phyloP scores from a whole-genome alignment of 2,329 filamentous ascomycete species.

The Botrytis deweyae region DNA sequence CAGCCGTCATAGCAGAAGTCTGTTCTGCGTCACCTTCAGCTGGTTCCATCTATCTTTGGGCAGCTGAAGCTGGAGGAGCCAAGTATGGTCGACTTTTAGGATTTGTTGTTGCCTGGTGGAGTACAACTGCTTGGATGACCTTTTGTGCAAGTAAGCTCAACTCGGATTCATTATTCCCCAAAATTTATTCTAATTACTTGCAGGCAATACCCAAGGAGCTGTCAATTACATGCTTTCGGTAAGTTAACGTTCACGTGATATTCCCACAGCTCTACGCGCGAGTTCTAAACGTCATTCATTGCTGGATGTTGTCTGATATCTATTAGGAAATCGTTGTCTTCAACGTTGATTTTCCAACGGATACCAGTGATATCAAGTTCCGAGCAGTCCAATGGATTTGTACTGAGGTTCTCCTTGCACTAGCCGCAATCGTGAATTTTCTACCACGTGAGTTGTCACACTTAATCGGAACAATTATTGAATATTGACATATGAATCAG shows the following conservation, averaged over 20 bases:
- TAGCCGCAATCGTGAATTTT: slow-evolving; percentile 25
- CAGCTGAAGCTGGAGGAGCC: slow-evolving; percentile 22
- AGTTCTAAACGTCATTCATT: not conserved
- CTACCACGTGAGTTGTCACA: slow-evolving; percentile 21
- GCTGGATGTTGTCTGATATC: not conserved
- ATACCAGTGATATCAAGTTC: slow-evolving; percentile 22
- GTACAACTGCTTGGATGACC: slow-evolving; percentile 26
- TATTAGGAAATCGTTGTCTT: slow-evolving; percentile 26
- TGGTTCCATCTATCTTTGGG: slow-evolving; percentile 28
- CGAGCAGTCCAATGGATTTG: slow-evolving; percentile 27
- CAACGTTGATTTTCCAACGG: slow-evolving; percentile 24
- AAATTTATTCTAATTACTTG: slow-evolving; percentile 6
- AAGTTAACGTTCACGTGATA: slow-evolving; percentile 17
- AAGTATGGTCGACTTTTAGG: slow-evolving; percentile 25
- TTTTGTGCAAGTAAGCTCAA: slow-evolving; percentile 23
- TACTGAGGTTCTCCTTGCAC: slow-evolving; percentile 23
- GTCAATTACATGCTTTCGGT: slow-evolving; percentile 27
- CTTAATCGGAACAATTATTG: not conserved
- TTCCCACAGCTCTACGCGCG: not conserved
- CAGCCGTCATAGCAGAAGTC: slow-evolving; percentile 25
- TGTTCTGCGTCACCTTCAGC: slow-evolving; percentile 25
- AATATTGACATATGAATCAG: slow-evolving; percentile 1
- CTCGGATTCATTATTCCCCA: not conserved
- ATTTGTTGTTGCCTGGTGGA: slow-evolving; percentile 27
- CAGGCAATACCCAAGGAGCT: slow-evolving; percentile 25